A percentile compares a stretch with the other conserved stretches of the same genome.
Conservation (phyloP, 495 filamentous ascomycete genomes). For the Xylaria acuta region DNA sequence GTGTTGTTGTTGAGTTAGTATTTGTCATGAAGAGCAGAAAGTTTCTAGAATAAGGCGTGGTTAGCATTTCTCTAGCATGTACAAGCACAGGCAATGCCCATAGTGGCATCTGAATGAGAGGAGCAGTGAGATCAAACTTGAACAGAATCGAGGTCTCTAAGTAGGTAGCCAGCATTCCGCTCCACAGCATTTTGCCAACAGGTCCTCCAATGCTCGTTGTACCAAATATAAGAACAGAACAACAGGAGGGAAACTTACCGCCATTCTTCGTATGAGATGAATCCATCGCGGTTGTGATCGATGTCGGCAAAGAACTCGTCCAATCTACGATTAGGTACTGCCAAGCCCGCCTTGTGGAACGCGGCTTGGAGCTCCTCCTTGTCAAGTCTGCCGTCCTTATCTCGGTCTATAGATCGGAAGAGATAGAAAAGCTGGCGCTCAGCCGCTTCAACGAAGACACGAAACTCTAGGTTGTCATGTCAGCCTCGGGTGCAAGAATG, state of each 20-base stretch:
- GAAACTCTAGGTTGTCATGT: conserved; percentile 70
- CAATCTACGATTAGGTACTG: conserved; percentile 76
- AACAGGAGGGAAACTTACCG: conserved; percentile 65
- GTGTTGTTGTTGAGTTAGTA: conserved; percentile 63
- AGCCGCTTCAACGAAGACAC: conserved; percentile 81
- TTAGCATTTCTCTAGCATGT: conserved; percentile 26
- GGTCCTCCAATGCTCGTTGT: conserved; percentile 2
- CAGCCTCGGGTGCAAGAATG: conserved; percentile 20
- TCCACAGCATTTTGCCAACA: background rate
- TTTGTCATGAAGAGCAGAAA: conserved; percentile 95
- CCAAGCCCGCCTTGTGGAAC: conserved; percentile 77
- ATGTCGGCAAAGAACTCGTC: conserved; percentile 88
- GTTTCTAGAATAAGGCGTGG: conserved; percentile 61
- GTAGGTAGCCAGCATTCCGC: background rate
- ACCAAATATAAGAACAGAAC: conserved; percentile 18
- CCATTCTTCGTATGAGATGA: conserved; percentile 94
- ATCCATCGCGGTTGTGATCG: conserved; percentile 86
- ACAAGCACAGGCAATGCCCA: background rate
- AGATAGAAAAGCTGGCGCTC: conserved; percentile 81
- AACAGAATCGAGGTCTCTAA: background rate
- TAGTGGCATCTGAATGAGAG: background rate
- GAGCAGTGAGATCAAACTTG: background rate
- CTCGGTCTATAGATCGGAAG: conserved; percentile 85
- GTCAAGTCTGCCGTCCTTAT: conserved; percentile 87
- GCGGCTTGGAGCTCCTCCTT: conserved; percentile 80